Conservation (phyloP, 345 rosid species). For the Gossypium thurberi region DNA sequence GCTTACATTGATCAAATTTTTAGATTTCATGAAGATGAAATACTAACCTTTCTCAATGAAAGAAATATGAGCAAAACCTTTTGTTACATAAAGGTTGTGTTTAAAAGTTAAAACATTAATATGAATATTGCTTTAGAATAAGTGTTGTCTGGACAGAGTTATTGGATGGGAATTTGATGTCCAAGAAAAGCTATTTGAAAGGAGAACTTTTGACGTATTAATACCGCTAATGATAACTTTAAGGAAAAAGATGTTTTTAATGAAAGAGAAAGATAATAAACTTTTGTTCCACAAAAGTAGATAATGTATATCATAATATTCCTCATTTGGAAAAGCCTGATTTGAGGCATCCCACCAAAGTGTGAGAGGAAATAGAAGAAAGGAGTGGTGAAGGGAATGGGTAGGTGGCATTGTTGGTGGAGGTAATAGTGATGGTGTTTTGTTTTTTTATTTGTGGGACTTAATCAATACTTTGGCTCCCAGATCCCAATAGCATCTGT, state of each 20-base stretch:
- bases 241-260: slow-evolving; percentile 19
- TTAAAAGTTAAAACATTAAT: neutral
- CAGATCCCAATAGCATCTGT: slow-evolving; percentile 6
- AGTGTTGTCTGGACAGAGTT: neutral
- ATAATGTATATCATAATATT: slow-evolving; percentile 28
- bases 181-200: slow-evolving; percentile 9
- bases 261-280: slow-evolving; percentile 19
- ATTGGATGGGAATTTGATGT: slow-evolving; percentile 11
- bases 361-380: slow-evolving; percentile 14
- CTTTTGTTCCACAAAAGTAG: slow-evolving; percentile 12
- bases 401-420: slow-evolving; percentile 23
- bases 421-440: neutral
- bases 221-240: slow-evolving; percentile 26
- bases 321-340: slow-evolving; percentile 29
- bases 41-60: neutral
- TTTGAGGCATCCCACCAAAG: slow-evolving; percentile 29
- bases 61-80: neutral
- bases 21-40: neutral
- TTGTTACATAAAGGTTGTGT: neutral
- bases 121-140: neutral
- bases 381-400: slow-evolving; percentile 30
- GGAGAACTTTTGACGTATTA: slow-evolving; percentile 6
- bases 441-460: slow-evolving; percentile 11
- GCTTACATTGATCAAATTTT: neutral
- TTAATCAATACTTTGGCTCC: neutral